Conservation (phyloP, 495 filamentous ascomycete genomes). For the Lophiotrema nucula region DNA sequence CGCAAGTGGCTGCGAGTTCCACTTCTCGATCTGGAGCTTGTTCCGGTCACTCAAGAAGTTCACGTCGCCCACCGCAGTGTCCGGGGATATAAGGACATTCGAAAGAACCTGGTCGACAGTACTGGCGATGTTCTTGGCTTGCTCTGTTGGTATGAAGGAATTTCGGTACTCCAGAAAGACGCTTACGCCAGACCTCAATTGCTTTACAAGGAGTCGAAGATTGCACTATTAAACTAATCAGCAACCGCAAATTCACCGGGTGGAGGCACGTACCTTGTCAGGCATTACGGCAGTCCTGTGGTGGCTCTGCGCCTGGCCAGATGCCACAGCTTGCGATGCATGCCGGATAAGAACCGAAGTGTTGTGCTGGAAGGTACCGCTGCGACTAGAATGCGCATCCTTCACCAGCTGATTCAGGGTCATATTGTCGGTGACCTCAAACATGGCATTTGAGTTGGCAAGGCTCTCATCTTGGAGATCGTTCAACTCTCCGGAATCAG, state of each 20-base stretch:
- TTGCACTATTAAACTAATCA: conserved; percentile 40
- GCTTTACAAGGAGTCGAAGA: conserved; percentile 50
- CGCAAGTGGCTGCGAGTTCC: conserved; percentile 22
- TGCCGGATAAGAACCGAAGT: conserved; percentile 20
- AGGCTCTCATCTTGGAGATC: conserved; percentile 9
- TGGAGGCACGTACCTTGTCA: conserved; percentile 11
- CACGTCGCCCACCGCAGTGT: background rate
- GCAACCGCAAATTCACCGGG: background rate
- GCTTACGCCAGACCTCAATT: conserved; percentile 44
- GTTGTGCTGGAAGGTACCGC: conserved; percentile 7
- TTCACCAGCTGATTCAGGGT: conserved; percentile 5
- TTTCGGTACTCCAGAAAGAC: conserved; percentile 52
- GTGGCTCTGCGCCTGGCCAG: background rate
- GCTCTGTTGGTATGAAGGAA: conserved; percentile 46
- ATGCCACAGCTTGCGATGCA: background rate
- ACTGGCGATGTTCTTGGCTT: conserved; percentile 47
- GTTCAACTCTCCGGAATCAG: conserved; percentile 44
- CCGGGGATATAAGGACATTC: conserved; percentile 6
- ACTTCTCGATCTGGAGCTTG: conserved; percentile 21
- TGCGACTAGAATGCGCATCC: background rate
- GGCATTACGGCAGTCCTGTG: conserved; percentile 9
- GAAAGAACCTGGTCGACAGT: conserved; percentile 38
- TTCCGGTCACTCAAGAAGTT: conserved; percentile 23
- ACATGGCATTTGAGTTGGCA: background rate
- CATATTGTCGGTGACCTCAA: conserved; percentile 6